Percentiles rank a stretch among this genome's conserved stretches.
These are phyloP conservation scores for Hemisphaericaspora nanyangensis DNA, from an alignment of 805 yeast genomes.

Conservation along the genomic window DNA sequence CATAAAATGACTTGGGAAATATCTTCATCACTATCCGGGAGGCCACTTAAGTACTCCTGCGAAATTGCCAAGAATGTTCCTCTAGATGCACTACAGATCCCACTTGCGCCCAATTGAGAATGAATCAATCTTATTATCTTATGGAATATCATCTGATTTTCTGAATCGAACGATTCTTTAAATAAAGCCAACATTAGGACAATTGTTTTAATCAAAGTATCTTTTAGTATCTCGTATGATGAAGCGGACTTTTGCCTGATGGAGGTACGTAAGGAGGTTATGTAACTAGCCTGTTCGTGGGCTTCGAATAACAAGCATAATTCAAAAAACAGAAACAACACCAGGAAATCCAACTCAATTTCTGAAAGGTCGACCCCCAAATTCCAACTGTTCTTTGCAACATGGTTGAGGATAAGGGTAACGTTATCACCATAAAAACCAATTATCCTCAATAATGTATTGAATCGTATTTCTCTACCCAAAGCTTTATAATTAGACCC, in stretches of 20 bases:
- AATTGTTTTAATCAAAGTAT: constrained; percentile 15
- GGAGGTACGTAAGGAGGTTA: constrained; percentile 35
- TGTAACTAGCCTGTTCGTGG: constrained; percentile 48
- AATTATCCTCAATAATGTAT: constrained; percentile 44
- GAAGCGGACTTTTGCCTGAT: constrained; percentile 39
- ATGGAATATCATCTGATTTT: constrained; percentile 20
- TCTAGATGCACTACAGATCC: constrained; percentile 61
- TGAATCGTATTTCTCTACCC: constrained; percentile 31
- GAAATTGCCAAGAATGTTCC: constrained; percentile 62
- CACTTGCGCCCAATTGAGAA: constrained; percentile 63
- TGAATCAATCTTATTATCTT: constrained; percentile 62
- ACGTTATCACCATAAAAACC: constrained; percentile 54
- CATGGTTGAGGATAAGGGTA: constrained; percentile 26
- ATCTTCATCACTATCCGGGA: constrained; percentile 51
- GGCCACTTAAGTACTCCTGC: constrained; percentile 48
- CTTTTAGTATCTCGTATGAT: constrained; percentile 45
- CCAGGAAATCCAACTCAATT: constrained; percentile 12
- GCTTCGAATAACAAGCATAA: constrained; percentile 47
- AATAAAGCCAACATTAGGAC: constrained; percentile 4
- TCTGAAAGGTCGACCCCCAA: constrained; percentile 7
- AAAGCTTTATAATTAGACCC: constrained; percentile 14
- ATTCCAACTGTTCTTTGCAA: constrained; percentile 32
- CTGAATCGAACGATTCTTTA: neutral
- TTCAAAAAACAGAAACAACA: constrained; percentile 30
- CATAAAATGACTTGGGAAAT: constrained; percentile 77